Percentiles rank a stretch among this genome's conserved stretches.
phyloP scores from a whole-genome alignment of 2,329 filamentous ascomycete genomes.

The Paecilomyces formosus region DNA sequence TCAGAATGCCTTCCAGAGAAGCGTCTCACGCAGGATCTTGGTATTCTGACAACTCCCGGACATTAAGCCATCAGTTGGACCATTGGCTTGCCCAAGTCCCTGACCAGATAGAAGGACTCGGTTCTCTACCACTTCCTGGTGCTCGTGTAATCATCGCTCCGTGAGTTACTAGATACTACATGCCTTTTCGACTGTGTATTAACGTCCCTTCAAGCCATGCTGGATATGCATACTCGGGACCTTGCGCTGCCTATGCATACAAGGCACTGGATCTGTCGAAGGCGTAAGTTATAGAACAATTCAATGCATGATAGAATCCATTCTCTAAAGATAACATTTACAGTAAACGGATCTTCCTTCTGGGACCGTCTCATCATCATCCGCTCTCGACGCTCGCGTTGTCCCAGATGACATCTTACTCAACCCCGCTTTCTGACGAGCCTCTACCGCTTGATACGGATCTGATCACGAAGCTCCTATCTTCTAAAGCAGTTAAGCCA shows the following conservation, averaged over 20 bases:
- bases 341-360: constrained; percentile 79
- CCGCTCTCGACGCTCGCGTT: constrained; percentile 72
- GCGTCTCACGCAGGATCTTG: constrained; percentile 80
- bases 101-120: constrained; percentile 53
- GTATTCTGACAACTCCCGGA: constrained; percentile 60
- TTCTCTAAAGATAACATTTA: constrained; percentile 4
- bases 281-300: constrained; percentile 44
- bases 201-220: constrained; percentile 62
- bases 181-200: constrained; percentile 19
- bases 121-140: constrained; percentile 59
- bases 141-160: constrained; percentile 87
- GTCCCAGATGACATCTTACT: constrained; percentile 55
- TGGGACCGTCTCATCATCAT: constrained; percentile 87
- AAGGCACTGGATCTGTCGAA: constrained; percentile 74
- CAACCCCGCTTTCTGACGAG: constrained; percentile 35
- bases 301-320: neutral
- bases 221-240: constrained; percentile 85
- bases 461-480: constrained; percentile 31
- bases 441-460: constrained; percentile 39
- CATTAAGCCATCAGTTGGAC: constrained; percentile 65
- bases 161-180: constrained; percentile 48
- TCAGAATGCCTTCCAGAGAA: constrained; percentile 37
- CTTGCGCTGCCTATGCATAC: constrained; percentile 91
- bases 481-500: constrained; percentile 18
- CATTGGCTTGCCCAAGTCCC: constrained; percentile 68